Conservation (phyloP, 2,329 filamentous ascomycete genomes). For the Sporothrix mexicana region DNA sequence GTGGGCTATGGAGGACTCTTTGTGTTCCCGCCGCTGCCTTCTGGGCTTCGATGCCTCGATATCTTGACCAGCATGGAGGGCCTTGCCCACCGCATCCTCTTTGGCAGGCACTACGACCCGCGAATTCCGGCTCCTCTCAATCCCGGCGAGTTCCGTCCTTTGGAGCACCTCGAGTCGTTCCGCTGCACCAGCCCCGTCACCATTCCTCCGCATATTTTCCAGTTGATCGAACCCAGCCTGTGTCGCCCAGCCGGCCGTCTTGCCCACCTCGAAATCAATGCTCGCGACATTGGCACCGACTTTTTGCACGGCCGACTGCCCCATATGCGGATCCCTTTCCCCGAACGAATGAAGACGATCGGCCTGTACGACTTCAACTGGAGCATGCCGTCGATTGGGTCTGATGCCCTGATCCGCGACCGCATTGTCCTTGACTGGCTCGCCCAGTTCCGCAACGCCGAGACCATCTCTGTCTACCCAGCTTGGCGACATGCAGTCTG, state of each 20-base stretch:
- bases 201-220: not conserved
- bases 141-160: not conserved
- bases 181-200: slow-evolving; percentile 18
- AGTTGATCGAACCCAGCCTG: slow-evolving; percentile 28
- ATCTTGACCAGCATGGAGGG: not conserved
- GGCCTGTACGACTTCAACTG: slow-evolving; percentile 36
- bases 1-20: not conserved
- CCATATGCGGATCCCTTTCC: not conserved
- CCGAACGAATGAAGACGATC: slow-evolving; percentile 32
- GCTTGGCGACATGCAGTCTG: slow-evolving; percentile 8
- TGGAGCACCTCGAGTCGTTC: slow-evolving; percentile 33
- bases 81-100: slow-evolving; percentile 15
- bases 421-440: slow-evolving; percentile 35
- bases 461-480: slow-evolving; percentile 34
- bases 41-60: slow-evolving; percentile 34
- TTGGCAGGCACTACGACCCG: not conserved
- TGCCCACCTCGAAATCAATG: slow-evolving; percentile 33
- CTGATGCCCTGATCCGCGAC: slow-evolving; percentile 22
- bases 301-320: slow-evolving; percentile 25
- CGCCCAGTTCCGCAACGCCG: slow-evolving; percentile 30
- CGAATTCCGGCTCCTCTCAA: too few relatives aligned
- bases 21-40: slow-evolving; percentile 29
- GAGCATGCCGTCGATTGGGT: slow-evolving; percentile 12
- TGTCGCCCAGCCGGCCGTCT: slow-evolving; percentile 25
- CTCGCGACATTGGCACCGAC: not conserved